Percentiles rank a stretch among this genome's conserved stretches.
These are phyloP conservation scores for Microcera coccophila DNA, from an alignment of 2,329 filamentous ascomycete genomes.

Conservation along the genomic window DNA sequence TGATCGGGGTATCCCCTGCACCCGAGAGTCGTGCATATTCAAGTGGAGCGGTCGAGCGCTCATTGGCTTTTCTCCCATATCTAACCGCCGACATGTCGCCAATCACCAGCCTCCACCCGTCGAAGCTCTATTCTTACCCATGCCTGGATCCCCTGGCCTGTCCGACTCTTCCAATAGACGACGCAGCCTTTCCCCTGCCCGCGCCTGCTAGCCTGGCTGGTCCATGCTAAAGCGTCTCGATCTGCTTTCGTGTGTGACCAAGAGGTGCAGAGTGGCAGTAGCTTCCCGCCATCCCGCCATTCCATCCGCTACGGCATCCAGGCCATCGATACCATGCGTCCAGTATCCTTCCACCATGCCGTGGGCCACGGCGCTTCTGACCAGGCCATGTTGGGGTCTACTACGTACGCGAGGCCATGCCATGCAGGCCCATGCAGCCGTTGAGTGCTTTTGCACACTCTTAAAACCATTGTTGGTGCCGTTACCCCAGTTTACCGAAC, in stretches of 20 bases:
- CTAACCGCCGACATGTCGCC: conserved; percentile 39
- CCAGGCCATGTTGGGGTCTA: not conserved
- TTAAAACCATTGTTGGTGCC: conserved; percentile 27
- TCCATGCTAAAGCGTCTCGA: not conserved
- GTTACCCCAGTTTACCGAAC: not conserved
- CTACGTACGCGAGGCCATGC: not conserved
- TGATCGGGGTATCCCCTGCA: conserved; percentile 4
- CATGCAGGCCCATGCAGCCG: not conserved
- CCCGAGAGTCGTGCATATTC: not conserved
- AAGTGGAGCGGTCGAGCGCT: conserved; percentile 23
- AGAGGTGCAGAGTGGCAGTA: conserved; percentile 12
- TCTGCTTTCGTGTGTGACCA: conserved; percentile 9
- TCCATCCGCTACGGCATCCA: no score
- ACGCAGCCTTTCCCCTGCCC: not conserved
- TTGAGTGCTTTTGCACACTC: conserved; percentile 5
- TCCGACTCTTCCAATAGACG: not conserved
- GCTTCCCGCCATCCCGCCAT: conserved; percentile 1
- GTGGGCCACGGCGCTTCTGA: not conserved
- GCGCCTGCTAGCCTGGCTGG: not conserved
- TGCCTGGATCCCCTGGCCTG: not conserved
- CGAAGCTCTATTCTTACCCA: conserved; percentile 3
- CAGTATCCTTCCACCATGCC: not conserved
- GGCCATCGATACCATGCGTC: not conserved
- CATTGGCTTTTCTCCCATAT: conserved; percentile 32
- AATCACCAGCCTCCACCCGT: conserved; percentile 26